Evolutionary conservation across 306 rosid species (phyloP).

Genomic region (Psophocarpus tetragonolobus): DNA sequence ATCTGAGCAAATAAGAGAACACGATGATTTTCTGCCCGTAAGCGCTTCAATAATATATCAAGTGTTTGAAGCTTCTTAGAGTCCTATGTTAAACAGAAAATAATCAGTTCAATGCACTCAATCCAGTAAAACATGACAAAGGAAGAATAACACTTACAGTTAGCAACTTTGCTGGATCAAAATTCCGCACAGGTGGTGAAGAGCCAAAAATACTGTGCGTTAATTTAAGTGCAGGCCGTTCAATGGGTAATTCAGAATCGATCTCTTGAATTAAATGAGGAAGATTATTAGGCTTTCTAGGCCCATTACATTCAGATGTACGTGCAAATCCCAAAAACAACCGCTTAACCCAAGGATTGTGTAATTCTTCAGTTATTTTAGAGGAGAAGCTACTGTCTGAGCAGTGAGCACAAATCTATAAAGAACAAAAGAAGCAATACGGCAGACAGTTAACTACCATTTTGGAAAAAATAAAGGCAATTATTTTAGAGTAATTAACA

Average conservation of each 20-base stretch:
- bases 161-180: conserved; percentile 97
- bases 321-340: conserved; percentile 90
- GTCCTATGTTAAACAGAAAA: conserved; percentile 57
- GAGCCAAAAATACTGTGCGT: conserved; percentile 89
- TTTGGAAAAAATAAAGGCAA: background rate
- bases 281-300: conserved; percentile 69
- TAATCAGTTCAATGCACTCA: conserved; percentile 8
- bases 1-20: conserved; percentile 97
- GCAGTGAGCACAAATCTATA: conserved; percentile 74
- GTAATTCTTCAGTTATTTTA: conserved; percentile 77
- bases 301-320: conserved; percentile 86
- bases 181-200: conserved; percentile 86
- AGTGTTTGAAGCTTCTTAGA: conserved; percentile 99
- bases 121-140: background rate
- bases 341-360: conserved; percentile 89
- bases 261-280: conserved; percentile 88
- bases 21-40: conserved; percentile 93
- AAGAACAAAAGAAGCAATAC: conserved; percentile 30
- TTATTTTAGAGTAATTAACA: background rate
- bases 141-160: conserved; percentile 58
- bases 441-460: conserved; percentile 15
- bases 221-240: conserved; percentile 82
- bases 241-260: conserved; percentile 72
- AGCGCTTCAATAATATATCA: conserved; percentile 89
- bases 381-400: conserved; percentile 79